A percentile compares a stretch with the other conserved stretches of the same genome.
Evolutionary conservation across 2,329 filamentous ascomycete genomes (phyloP).

Genomic region (Paecilomyces niveus): DNA sequence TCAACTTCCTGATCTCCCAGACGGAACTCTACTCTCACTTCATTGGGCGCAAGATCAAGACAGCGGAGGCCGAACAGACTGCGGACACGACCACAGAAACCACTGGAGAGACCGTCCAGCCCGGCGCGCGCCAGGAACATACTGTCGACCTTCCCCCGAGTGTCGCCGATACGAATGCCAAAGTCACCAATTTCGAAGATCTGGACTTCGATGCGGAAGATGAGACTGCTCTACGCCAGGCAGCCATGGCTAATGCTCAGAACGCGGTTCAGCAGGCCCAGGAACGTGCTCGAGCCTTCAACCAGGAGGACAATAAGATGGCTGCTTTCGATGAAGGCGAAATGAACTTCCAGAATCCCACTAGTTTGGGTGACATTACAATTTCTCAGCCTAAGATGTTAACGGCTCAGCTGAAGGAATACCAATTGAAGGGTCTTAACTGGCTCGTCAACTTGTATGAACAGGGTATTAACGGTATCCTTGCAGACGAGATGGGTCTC

Average conservation of each 20-base stretch:
- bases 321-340: slow-evolving; percentile 86
- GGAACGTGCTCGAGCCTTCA: slow-evolving; percentile 87
- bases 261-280: slow-evolving; percentile 93
- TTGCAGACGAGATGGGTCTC: slow-evolving; percentile 98
- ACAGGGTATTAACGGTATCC: slow-evolving; percentile 98
- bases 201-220: slow-evolving; percentile 95
- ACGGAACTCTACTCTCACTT: slow-evolving; percentile 99
- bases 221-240: slow-evolving; percentile 70
- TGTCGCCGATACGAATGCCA: slow-evolving; percentile 48
- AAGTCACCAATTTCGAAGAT: slow-evolving; percentile 89
- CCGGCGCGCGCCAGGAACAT: slow-evolving; percentile 28
- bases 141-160: slow-evolving; percentile 43
- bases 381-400: slow-evolving; percentile 92
- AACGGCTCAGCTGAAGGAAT: slow-evolving; percentile 92
- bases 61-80: slow-evolving; percentile 87
- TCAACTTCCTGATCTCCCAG: slow-evolving; percentile 98
- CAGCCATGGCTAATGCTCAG: slow-evolving; percentile 91
- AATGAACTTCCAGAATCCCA: slow-evolving; percentile 99
- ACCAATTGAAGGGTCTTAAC: slow-evolving; percentile 97
- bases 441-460: slow-evolving; percentile 99
- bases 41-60: slow-evolving; percentile 99
- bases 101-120: slow-evolving; percentile 38
- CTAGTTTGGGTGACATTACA: slow-evolving; percentile 86
- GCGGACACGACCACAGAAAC: slow-evolving; percentile 67
- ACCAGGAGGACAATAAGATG: slow-evolving; percentile 60